These are phyloP conservation scores for Candida sp. DNA, from an alignment of 1,139 yeast species.

Conservation along the genomic window DNA sequence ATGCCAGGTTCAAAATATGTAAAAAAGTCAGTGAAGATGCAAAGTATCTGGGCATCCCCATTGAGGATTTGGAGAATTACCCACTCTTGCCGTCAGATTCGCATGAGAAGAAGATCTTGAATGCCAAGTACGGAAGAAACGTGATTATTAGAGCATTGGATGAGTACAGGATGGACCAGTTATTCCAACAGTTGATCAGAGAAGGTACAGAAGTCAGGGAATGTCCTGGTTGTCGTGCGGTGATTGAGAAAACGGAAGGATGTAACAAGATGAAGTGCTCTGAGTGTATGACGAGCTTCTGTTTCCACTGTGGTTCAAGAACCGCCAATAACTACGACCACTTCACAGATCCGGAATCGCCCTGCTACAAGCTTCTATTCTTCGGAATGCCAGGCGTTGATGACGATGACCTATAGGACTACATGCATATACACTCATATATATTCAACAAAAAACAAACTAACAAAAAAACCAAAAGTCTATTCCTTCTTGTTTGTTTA, in stretches of 20 bases:
- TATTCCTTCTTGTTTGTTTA: too few relatives aligned
- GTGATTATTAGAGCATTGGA: conserved; percentile 45
- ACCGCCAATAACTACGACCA: conserved; percentile 60
- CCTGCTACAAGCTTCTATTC: conserved; percentile 58
- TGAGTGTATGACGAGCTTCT: conserved; percentile 54
- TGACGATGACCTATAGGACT: conserved; percentile 1
- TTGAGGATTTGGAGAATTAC: conserved; percentile 45
- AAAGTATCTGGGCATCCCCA: conserved; percentile 41
- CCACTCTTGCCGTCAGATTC: conserved; percentile 28
- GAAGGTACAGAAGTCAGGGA: conserved; percentile 43
- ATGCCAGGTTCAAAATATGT: conserved; percentile 58
- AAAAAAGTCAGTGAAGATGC: conserved; percentile 17
- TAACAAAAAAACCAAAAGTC: too few relatives aligned
- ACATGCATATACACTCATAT: too few relatives aligned
- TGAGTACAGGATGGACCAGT: conserved; percentile 51
- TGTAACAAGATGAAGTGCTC: conserved; percentile 71
- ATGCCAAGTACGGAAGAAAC: conserved; percentile 53
- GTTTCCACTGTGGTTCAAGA: conserved; percentile 57
- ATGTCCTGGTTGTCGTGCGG: conserved; percentile 61
- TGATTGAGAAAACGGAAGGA: conserved; percentile 66
- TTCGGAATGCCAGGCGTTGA: conserved; percentile 54
- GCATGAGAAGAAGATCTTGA: conserved; percentile 37
- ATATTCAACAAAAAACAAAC: too few relatives aligned
- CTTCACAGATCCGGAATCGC: conserved; percentile 42
- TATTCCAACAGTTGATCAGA: conserved; percentile 49